Conservation (phyloP, 768 basidiomycete genomes). For the Mrakia hoshinonis region DNA sequence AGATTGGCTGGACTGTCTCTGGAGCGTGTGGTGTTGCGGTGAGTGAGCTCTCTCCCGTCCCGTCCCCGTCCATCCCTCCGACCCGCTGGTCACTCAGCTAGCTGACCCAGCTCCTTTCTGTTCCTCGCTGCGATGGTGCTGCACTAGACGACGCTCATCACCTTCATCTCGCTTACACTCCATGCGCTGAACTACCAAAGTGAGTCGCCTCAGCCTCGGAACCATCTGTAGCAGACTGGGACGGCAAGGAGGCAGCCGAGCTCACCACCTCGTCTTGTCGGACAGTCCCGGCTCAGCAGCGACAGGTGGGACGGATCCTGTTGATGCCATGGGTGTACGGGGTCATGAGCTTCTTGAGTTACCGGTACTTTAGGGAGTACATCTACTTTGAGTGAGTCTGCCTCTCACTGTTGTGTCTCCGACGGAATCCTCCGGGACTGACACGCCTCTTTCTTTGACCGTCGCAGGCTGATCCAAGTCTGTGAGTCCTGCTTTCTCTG, state of each 20-base stretch:
- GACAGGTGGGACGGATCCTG: slow-evolving; percentile 41
- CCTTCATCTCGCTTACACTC: slow-evolving; percentile 32
- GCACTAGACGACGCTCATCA: slow-evolving; percentile 41
- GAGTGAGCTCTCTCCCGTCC: slow-evolving; percentile 2
- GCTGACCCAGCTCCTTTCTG: neutral
- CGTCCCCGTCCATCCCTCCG: neutral
- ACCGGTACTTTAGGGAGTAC: slow-evolving; percentile 55
- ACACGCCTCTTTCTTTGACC: neutral
- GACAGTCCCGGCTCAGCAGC: slow-evolving; percentile 42
- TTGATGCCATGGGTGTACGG: slow-evolving; percentile 75
- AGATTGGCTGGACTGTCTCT: slow-evolving; percentile 33
- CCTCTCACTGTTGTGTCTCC: neutral
- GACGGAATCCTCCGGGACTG: too few relatives aligned
- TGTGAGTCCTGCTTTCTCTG: neutral
- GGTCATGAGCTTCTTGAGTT: slow-evolving; percentile 75
- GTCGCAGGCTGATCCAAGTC: neutral
- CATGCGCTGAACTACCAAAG: slow-evolving; percentile 36
- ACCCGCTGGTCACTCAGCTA: neutral
- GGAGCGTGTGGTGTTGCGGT: slow-evolving; percentile 36
- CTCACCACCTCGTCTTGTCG: neutral
- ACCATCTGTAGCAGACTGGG: slow-evolving; percentile 47
- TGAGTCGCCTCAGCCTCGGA: slow-evolving; percentile 34
- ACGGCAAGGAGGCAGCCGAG: slow-evolving; percentile 36
- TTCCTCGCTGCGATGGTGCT: too few relatives aligned
- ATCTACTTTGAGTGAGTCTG: slow-evolving; percentile 32